Evolutionary conservation across 495 filamentous ascomycete species (phyloP), one percentile per base, ranked within the genome.

Genomic region (Echria macrotheca): DNA sequence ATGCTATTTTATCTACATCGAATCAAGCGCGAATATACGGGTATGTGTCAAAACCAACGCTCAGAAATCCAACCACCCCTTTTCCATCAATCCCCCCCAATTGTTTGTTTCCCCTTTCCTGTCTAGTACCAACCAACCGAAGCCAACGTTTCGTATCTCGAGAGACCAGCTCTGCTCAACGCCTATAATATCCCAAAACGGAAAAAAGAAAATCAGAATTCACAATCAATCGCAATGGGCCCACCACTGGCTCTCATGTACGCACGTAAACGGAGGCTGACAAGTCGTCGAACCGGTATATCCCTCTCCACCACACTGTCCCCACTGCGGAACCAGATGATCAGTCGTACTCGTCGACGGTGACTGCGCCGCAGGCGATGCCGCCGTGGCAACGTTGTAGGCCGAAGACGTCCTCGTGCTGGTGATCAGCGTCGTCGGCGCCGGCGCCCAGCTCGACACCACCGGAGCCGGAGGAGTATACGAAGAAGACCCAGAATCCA

Each of bases 231-330:
- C 41, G 50, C 68, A 72, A 26, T 57, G 56, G 5, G 63, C 57
- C 65, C 62, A 68, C 56, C 61, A 69, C 22, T 56, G 44, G 17
- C 65, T 44, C 2, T 33, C 15, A 4, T 17, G 21, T 21, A 58
- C 47, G 41, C 69, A 70, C 19, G 14, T 57, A 52, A 61, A 70
- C 6, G 68, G 67, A 23, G 69, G 31, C 47, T 55, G 33, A 39
- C 70, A 73, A 21, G 54, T 25, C 22, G 69, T 72, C 23, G 68
- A 44, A 4, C 69, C 70, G 3, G 52, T 56, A 38, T 67, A 72
- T 7, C 59, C 66, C 3, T 29, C 31, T 14, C 70, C 70, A 24
- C 69, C 70, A 38, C 70, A 73, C 58, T 70, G 68, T 21, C 58
- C 63, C 60, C 67, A 71, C 29, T 73, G 28, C 6, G 28, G 12